Conservation (phyloP, 139 green algal species). For the Chlorella ohadii region DNA sequence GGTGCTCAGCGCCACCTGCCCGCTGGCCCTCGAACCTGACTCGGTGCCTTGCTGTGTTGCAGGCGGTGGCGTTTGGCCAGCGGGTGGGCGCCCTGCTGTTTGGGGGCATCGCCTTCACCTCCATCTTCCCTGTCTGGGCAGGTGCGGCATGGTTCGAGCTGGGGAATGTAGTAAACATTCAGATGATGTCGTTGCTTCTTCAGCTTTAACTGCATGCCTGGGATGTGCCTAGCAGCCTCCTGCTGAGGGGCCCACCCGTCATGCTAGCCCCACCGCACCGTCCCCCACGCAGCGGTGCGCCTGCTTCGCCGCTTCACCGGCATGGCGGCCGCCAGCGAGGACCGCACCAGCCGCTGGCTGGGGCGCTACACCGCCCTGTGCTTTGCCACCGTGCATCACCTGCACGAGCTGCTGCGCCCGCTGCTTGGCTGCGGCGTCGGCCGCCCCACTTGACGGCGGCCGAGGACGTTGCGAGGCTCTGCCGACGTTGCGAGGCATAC, state of each 20-base stretch:
- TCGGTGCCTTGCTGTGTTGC: no score
- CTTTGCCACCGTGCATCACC: background rate
- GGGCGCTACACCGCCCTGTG: background rate
- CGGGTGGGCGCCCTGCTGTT: background rate
- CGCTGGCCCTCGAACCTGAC: no score
- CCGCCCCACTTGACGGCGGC: background rate
- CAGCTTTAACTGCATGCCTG: no score
- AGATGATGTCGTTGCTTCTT: no score
- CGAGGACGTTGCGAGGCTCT: no score
- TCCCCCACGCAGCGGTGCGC: background rate
- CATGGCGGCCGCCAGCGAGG: background rate
- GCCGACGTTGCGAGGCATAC: no score
- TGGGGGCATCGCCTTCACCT: background rate
- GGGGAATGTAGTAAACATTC: no score
- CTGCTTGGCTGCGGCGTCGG: slow-evolving; percentile 26
- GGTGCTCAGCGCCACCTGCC: no score
- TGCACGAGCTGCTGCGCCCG: slow-evolving; percentile 33
- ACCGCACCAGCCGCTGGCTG: background rate
- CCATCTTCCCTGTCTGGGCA: slow-evolving; percentile 27
- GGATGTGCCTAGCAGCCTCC: no score
- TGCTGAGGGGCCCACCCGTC: no score
- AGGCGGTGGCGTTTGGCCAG: background rate
- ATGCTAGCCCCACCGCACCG: no score
- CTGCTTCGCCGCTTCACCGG: background rate
- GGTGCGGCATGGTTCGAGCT: no score